Base-by-base conservation (phyloP, 163 green algal genomes). In the Trebouxiophyceae sp. region DNA sequence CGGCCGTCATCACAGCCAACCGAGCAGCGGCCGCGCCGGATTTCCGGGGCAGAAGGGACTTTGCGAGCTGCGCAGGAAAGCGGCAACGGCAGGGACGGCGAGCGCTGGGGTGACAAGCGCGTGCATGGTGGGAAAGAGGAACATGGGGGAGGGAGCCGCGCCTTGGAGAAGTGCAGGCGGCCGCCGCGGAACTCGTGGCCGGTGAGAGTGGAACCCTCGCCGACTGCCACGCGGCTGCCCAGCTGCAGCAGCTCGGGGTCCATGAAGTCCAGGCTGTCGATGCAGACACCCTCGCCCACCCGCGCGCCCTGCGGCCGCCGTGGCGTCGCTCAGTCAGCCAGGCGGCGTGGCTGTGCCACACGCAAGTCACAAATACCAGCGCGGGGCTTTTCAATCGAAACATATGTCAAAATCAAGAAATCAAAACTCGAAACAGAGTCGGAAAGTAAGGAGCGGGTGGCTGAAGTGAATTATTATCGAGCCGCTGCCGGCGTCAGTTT, bases 191-290 rank as follows among this genome's bases (percentile, higher is more conserved):
- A 68, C 22, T 50, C 44, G 47, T 68, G 62, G 12, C 30, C 62
- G 1, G 54, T 26, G 20, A 68, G n/a, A 3, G 62, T 68, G 46
- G 50, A 30, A 19, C 62, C 62, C 47, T 68, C 47, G 32, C 45
- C 45, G n/a, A 68, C 39, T 12, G 27, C 62, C 1, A 34, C 32
- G 31, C 54, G 24, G 19, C 62, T 47, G 23, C 62, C 62, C 8
- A 68, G 54, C n/a, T 54, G 33, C 32, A 68, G n/a, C 30, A 68
- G n/a, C 31, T 68, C 62, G 12, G 54, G 32, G 32, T 68, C 62
- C 8, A 19, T 54, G 23, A 68, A 30, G 47, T 68, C 62, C 62
- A 68, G 23, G 47, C n/a, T 56, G 50, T 68, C 62, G 7, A 68
- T 55, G 47, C 33, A 61, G 7, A 33, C 62, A n/a, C 34, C 39